Percentiles rank a stretch among this genome's conserved stretches.
Conservation (phyloP, 2,329 filamentous ascomycete species). For the Fusarium sp. region DNA sequence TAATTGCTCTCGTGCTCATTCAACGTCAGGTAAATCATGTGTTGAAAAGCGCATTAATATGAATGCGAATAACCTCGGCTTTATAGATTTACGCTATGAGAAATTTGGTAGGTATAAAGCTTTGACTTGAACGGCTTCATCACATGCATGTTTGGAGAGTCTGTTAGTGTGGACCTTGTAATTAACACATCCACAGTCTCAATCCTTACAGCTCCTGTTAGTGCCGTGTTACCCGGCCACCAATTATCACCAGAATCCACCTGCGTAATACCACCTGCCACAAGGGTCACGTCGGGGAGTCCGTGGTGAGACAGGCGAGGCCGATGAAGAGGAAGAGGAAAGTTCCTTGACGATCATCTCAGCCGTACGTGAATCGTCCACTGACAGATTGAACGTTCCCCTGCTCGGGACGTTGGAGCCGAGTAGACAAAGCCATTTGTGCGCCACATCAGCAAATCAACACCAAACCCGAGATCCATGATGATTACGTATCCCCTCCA, state of each 20-base stretch:
- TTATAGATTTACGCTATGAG: background rate
- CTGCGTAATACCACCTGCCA: slow-evolving; percentile 21
- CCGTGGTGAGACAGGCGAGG: background rate
- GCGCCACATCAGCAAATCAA: slow-evolving; percentile 15
- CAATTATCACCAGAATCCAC: slow-evolving; percentile 3
- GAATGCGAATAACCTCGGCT: background rate
- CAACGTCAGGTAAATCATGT: background rate
- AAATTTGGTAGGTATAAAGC: background rate
- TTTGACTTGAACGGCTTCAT: background rate
- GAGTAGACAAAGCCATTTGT: background rate
- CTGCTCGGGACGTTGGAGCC: slow-evolving; percentile 31
- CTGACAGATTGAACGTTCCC: background rate
- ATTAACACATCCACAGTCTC: background rate
- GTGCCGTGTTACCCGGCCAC: background rate
- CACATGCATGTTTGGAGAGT: background rate
- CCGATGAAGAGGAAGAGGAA: background rate
- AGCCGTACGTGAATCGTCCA: background rate
- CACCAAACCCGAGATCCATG: slow-evolving; percentile 4
- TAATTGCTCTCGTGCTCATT: background rate
- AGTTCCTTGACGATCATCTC: background rate
- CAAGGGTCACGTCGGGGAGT: slow-evolving; percentile 13
- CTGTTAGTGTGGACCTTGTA: background rate
- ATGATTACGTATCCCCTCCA: background rate
- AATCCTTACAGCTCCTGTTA: background rate
- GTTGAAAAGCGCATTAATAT: background rate